These are phyloP conservation scores for Fusarium transvaalense DNA, from an alignment of 2,329 filamentous ascomycete genomes.

Conservation along the genomic window DNA sequence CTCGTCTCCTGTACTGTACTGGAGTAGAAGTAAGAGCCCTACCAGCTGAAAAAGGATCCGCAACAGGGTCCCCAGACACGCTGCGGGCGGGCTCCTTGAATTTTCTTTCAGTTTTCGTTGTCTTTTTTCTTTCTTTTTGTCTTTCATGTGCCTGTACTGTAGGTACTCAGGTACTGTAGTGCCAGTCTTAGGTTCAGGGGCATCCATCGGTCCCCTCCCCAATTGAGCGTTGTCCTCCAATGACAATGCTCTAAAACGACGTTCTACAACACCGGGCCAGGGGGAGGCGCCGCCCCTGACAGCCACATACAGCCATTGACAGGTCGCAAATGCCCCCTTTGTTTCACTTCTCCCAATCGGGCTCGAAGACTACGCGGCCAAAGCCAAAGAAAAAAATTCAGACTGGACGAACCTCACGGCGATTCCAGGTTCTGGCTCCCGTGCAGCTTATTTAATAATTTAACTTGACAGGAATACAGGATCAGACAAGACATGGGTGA, in stretches of 20 bases:
- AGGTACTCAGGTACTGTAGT: neutral
- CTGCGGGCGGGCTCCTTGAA: constrained; percentile 13
- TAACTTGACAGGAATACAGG: constrained; percentile 8
- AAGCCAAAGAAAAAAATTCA: constrained; percentile 14
- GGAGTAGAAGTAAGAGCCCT: constrained; percentile 26
- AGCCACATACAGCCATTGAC: constrained; percentile 41
- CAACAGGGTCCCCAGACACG: constrained; percentile 38
- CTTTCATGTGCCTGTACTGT: constrained; percentile 14
- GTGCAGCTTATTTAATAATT: constrained; percentile 15
- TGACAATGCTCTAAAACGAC: constrained; percentile 17
- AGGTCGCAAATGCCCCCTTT: constrained; percentile 35
- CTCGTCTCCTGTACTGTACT: constrained; percentile 16
- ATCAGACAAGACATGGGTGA: constrained; percentile 18
- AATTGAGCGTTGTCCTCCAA: constrained; percentile 30
- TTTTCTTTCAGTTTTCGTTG: constrained; percentile 8
- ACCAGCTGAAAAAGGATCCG: constrained; percentile 46
- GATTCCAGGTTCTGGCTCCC: constrained; percentile 9
- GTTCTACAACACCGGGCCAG: constrained; percentile 38
- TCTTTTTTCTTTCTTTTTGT: neutral
- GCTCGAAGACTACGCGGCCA: constrained; percentile 36
- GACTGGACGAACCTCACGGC: constrained; percentile 2
- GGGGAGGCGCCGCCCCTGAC: constrained; percentile 46
- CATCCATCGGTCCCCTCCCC: constrained; percentile 25
- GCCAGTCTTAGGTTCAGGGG: constrained; percentile 39
- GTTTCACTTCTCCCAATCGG: constrained; percentile 48